phyloP scores from a whole-genome alignment of 805 yeast species.

The Torulaspora indica region DNA sequence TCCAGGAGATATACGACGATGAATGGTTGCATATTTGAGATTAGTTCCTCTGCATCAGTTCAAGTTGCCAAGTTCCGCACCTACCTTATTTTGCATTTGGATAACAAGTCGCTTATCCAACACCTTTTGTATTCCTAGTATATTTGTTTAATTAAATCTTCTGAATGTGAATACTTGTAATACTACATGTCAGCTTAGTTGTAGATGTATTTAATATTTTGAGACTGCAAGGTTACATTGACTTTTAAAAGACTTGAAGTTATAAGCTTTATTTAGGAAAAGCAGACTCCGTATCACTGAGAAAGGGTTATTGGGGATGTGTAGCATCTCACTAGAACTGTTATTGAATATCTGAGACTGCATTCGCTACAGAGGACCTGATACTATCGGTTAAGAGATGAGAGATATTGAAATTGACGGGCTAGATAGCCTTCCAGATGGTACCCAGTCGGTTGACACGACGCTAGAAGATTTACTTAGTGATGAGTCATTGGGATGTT shows the following conservation, averaged over 20 bases:
- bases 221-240: background rate
- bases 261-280: no score
- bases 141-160: background rate
- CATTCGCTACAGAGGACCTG: no score
- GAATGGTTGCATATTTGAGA: conserved; percentile 51
- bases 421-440: conserved; percentile 9
- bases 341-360: no score
- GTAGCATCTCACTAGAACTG: no score
- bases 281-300: no score
- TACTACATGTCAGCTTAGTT: background rate
- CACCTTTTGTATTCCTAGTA: background rate
- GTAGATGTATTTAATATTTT: background rate
- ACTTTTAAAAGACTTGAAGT: no score
- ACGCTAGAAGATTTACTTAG: conserved; percentile 23
- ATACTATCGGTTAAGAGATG: background rate
- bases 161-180: background rate
- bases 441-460: background rate
- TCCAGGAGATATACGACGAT: conserved; percentile 63
- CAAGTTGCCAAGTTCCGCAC: background rate
- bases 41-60: background rate
- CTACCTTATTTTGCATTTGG: background rate
- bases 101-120: background rate
- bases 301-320: no score
- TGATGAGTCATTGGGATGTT: conserved; percentile 18
- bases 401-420: conserved; percentile 1